Evolutionary conservation across 352 stramenopile species (phyloP), one percentile per base, ranked within the genome.

Genomic region (Phytophthora cajani): DNA sequence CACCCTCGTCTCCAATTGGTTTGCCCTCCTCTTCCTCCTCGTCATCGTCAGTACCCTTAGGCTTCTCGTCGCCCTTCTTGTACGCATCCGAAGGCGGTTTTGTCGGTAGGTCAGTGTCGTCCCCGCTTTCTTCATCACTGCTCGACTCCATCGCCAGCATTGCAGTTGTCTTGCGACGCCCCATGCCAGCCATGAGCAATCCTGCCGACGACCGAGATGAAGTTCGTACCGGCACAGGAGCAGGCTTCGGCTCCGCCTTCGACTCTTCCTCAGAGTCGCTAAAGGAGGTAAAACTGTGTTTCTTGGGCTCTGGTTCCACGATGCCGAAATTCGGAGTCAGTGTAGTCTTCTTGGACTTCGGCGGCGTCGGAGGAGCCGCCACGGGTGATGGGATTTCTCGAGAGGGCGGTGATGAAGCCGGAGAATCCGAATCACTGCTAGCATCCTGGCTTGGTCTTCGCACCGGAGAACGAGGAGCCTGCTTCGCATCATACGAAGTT

Each of bases 281-380:
- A 69, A 97, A 97, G 27, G 89, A 97, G 21, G 82, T 94, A 47
- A 97, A 97, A 61, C 89, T 97, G 56, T 81, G 78, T 30, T 82
- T 81, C 53, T 90, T 93, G 19, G 82, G 87, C 67, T 61, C 69
- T 44, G 67, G 78, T 46, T 88, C 81, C 12, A 93, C 88, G 36
- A 95, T 84, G 16, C 74, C 80, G 36, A 92, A 95, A 67, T 93
- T 93, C 16, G 88, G 88, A 11, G 70, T 88, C 16, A 93, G 59
- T 12, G 57, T 58, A 36, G 67, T 47, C 61, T 67, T 75, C 64
- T 85, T 85, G 9, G 46, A 25, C 67, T 76, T 81, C 8, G 74
- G 74, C 9, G 66, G 68, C n/a, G 63, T 69, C 10, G 69, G 63
- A 51, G 71, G 67, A 60, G 69, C 75, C 50, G 47, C 51, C 8